Evolutionary conservation across 768 basidiomycete species (phyloP).

Genomic region (Rhodotorula graminis): DNA sequence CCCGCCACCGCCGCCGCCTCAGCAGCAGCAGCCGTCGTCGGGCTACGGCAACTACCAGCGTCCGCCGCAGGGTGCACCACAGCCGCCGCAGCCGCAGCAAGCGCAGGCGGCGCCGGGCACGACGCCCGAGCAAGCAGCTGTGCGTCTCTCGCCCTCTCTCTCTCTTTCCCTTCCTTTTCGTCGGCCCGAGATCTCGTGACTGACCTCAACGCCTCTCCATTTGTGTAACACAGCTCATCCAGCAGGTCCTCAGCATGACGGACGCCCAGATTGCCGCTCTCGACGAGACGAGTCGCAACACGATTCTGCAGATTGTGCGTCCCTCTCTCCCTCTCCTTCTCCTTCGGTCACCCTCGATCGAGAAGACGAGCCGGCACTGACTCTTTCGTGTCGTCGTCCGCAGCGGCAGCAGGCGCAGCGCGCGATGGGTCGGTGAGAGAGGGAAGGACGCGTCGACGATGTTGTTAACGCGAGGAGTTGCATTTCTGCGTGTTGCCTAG

Average conservation of each 20-base stretch:
- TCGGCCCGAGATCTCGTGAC: background rate
- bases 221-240: slow-evolving; percentile 54
- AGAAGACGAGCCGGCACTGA: too few relatives aligned
- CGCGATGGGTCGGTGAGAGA: slow-evolving; percentile 29
- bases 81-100: background rate
- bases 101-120: background rate
- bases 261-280: slow-evolving; percentile 76
- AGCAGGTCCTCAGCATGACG: slow-evolving; percentile 77
- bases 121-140: slow-evolving; percentile 4
- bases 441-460: too few relatives aligned
- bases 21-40: slow-evolving; percentile 43
- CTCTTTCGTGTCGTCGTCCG: background rate
- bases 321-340: background rate
- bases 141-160: background rate
- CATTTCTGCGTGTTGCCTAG: too few relatives aligned
- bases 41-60: slow-evolving; percentile 46
- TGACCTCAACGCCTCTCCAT: too few relatives aligned
- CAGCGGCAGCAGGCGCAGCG: slow-evolving; percentile 29
- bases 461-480: too few relatives aligned
- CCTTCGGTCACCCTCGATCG: too few relatives aligned
- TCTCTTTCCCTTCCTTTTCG: too few relatives aligned
- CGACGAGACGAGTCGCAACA: slow-evolving; percentile 69
- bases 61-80: background rate
- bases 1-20: slow-evolving; percentile 44
- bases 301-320: slow-evolving; percentile 75